Conservation (phyloP, 2,329 filamentous ascomycete genomes). For the Biscogniauxia sp. region DNA sequence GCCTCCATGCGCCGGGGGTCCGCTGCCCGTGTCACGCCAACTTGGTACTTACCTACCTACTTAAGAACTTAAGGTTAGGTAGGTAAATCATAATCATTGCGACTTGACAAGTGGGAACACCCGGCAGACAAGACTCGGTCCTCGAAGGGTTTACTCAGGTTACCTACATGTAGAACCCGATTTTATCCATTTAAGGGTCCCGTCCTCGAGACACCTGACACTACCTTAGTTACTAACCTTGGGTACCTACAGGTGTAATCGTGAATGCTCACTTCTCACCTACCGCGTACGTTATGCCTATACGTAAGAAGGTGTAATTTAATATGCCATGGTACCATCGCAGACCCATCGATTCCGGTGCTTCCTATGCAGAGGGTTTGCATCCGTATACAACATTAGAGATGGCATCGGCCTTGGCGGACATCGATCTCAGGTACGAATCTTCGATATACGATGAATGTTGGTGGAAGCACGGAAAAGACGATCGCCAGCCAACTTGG, state of each 20-base stretch:
- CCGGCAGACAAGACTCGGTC: background rate
- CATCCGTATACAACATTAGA: constrained; percentile 4
- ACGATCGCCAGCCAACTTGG: constrained; percentile 21
- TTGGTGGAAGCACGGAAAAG: constrained; percentile 9
- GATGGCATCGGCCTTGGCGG: constrained; percentile 1
- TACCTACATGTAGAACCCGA: background rate
- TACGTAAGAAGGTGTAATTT: background rate
- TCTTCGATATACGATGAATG: constrained; percentile 12
- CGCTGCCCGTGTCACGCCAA: no score
- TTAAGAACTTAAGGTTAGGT: no score
- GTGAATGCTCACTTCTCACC: no score
- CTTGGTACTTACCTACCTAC: no score
- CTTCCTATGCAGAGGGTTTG: constrained; percentile 1
- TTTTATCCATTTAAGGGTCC: background rate
- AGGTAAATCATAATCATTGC: no score
- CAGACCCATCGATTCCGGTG: background rate
- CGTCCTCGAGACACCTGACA: background rate
- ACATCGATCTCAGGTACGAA: constrained; percentile 11
- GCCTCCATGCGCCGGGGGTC: background rate
- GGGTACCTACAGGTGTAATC: no score
- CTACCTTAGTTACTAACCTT: no score
- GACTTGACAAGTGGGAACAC: background rate
- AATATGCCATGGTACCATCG: background rate
- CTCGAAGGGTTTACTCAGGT: no score
- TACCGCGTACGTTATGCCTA: background rate